These are phyloP conservation scores for Sanghuangporus sanghuang DNA, from an alignment of 1,284 basidiomycete genomes.

Conservation along the genomic window DNA sequence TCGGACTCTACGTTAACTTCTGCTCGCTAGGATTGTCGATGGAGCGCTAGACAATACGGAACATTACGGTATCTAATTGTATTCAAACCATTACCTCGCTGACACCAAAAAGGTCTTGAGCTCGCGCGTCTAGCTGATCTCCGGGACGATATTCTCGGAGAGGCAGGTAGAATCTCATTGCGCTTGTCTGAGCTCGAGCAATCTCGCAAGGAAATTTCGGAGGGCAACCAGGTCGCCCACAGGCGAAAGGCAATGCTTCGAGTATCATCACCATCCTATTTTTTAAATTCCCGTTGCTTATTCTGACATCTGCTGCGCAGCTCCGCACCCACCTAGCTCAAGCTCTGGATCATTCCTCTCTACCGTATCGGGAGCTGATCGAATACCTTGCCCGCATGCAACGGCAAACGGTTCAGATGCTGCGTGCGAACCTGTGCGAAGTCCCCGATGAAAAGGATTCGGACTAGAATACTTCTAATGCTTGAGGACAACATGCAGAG, in stretches of 20 bases:
- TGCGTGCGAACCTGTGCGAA: constrained; percentile 5
- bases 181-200: constrained; percentile 57
- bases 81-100: neutral
- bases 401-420: constrained; percentile 48
- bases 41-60: constrained; percentile 51
- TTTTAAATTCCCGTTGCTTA: constrained; percentile 3
- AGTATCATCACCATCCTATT: constrained; percentile 35
- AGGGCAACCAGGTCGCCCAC: constrained; percentile 49
- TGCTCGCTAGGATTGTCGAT: constrained; percentile 56
- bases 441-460: neutral
- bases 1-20: neutral
- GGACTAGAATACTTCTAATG: neutral
- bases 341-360: constrained; percentile 58
- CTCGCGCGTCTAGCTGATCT: constrained; percentile 81
- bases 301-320: constrained; percentile 34
- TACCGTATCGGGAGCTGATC: constrained; percentile 63
- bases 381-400: constrained; percentile 64
- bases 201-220: constrained; percentile 52
- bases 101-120: constrained; percentile 59
- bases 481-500: too few species aligned
- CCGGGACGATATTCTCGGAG: constrained; percentile 58
- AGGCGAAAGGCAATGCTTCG: constrained; percentile 64
- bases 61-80: constrained; percentile 54
- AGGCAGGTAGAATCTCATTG: constrained; percentile 57
- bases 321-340: constrained; percentile 66